Evolutionary conservation across 108 stramenopile species (phyloP).

Genomic region (Phaeodactylum tricornutum): DNA sequence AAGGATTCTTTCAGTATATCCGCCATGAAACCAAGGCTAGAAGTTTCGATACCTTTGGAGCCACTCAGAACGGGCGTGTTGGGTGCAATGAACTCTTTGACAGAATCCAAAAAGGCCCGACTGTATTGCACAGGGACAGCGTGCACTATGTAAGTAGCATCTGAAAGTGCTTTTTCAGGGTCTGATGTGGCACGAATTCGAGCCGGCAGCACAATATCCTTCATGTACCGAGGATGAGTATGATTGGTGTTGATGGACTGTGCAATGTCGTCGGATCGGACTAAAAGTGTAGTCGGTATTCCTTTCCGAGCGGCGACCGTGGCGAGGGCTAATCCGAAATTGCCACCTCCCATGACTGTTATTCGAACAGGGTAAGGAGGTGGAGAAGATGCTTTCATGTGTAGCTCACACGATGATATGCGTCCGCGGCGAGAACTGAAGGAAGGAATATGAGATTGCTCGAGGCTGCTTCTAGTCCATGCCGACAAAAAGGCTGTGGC

Average conservation of each 20-base stretch:
- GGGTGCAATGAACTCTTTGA: conserved; percentile 57
- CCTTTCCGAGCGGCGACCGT: conserved; percentile 69
- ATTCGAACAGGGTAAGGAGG: conserved; percentile 67
- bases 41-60: conserved; percentile 91
- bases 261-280: conserved; percentile 69
- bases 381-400: conserved; percentile 1
- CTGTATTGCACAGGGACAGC: conserved; percentile 92
- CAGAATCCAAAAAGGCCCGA: conserved; percentile 56
- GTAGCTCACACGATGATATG: not conserved
- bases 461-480: no score
- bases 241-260: conserved; percentile 75
- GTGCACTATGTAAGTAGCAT: conserved; percentile 92
- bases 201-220: conserved; percentile 54
- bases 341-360: conserved; percentile 91
- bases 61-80: conserved; percentile 66
- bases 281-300: conserved; percentile 76
- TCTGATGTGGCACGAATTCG: conserved; percentile 78
- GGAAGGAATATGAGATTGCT: no score
- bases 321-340: conserved; percentile 91
- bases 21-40: conserved; percentile 87
- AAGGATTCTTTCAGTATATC: conserved; percentile 82
- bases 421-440: no score
- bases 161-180: conserved; percentile 56
- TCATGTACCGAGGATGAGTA: conserved; percentile 84
- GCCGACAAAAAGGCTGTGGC: no score